Percentiles rank a stretch among this genome's conserved stretches.
Evolutionary conservation across 2,329 filamentous ascomycete species (phyloP).

Genomic region (Endoconidiophora polonica): DNA sequence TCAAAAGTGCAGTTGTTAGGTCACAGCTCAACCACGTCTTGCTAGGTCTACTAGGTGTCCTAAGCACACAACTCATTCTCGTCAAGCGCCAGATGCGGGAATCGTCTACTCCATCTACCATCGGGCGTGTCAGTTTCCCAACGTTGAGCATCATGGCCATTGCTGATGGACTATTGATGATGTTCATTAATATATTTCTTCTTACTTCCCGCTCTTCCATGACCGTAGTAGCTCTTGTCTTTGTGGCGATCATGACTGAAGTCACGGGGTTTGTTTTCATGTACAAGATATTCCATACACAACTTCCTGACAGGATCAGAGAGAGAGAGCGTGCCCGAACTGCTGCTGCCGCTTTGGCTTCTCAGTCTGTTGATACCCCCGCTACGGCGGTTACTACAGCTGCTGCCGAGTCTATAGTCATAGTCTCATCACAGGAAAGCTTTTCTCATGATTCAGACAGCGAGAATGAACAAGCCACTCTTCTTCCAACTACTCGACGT

Average conservation of each 20-base stretch:
- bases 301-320: constrained; percentile 36
- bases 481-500: constrained; percentile 12
- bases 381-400: constrained; percentile 19
- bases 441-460: neutral
- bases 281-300: constrained; percentile 42
- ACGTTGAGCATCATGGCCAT: constrained; percentile 40
- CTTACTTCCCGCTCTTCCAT: constrained; percentile 24
- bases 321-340: constrained; percentile 23
- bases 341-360: neutral
- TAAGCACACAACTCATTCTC: constrained; percentile 44
- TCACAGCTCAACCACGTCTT: constrained; percentile 42
- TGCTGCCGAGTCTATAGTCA: constrained; percentile 2
- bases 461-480: constrained; percentile 1
- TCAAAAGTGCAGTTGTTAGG: constrained; percentile 44
- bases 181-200: constrained; percentile 15
- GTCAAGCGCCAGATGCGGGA: constrained; percentile 49
- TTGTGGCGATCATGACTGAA: constrained; percentile 36
- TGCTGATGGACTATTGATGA: constrained; percentile 30
- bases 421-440: constrained; percentile 14
- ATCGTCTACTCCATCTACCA: constrained; percentile 48
- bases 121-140: constrained; percentile 48
- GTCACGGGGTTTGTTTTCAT: constrained; percentile 41
- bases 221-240: constrained; percentile 37
- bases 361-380: constrained; percentile 14
- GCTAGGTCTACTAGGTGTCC: constrained; percentile 35